Base-by-base conservation (phyloP, 192 early-diverging fungal genomes). In the Umbelopsis ramanniana region DNA sequence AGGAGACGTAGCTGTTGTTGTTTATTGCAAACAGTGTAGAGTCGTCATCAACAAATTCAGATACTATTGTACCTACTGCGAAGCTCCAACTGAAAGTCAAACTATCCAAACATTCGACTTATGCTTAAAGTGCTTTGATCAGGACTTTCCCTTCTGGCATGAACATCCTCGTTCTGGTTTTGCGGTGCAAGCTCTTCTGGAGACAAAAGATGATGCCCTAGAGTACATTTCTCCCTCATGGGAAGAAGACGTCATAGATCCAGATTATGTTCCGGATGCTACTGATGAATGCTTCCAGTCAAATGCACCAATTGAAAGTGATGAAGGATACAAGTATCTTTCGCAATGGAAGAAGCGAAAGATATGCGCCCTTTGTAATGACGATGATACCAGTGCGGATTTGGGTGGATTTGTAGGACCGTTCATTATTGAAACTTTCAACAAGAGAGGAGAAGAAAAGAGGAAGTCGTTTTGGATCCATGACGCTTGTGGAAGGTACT, bases 51-150 rank as follows among this genome's bases (percentile, higher is more conserved):
- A 89, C 46, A 90, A 94, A 45, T 91, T 90, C 66, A 78, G 93
- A 57, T 95, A 91, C 74, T 97, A 91, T 71, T 97, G 95, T 73
- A 91, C 87, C 22, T 89, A 88, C 60, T 97, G 95, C 72, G 95
- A 97, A 77, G 77, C 76, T 19, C 85, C 88, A 0, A 84, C 84
- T 19, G 89, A 87, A 40, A 89, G 89, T 0, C 77, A 85, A 26
- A 85, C 88, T 69, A 88, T 91, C 53, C 76, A 89, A 66, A 92
- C 87, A 74, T 93, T 91, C 69, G 92, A 92, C 23, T 79, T 93
- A n/a, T 95, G 92, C 66, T 53, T 87, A 46, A 54, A 76, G 81
- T 82, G 92, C 76, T 94, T 90, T 71, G 84, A 86, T 19, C 87
- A 91, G 55, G 74, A 80, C 46, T 93, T 92, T 68, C 91, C 90